Conservation (phyloP, 225 moss, liverwort and hornwort genomes). For the Antitrichia curtipendula region DNA sequence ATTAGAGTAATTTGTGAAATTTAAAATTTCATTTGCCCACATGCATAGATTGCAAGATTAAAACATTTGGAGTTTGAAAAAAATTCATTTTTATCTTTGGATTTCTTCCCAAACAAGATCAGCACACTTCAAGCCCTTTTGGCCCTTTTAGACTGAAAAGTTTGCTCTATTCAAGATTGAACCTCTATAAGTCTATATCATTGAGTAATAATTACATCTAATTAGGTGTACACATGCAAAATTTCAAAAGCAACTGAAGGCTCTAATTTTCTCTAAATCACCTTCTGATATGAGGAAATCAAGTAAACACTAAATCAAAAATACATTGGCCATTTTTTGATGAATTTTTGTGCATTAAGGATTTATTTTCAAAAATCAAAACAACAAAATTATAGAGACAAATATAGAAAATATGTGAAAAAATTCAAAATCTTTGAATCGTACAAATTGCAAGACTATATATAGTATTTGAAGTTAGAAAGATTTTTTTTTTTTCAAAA, state of each 20-base stretch:
- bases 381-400: not conserved
- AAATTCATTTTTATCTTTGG: not conserved
- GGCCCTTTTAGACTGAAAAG: accelerated
- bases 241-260: not conserved
- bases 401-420: not conserved
- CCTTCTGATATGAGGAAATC: not conserved
- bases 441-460: not conserved
- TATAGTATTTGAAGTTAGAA: not conserved
- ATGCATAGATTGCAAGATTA: accelerated
- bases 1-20: not conserved
- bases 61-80: not conserved
- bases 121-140: not conserved
- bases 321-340: not conserved
- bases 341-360: not conserved
- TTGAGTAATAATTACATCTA: not conserved
- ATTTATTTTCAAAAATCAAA: too few species aligned
- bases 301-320: not conserved
- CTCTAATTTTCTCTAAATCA: not conserved
- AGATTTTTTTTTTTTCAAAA: not conserved
- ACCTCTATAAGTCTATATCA: not conserved
- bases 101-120: not conserved
- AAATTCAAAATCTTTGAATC: not conserved
- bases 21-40: not conserved
- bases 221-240: not conserved
- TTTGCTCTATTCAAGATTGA: not conserved